Base-by-base conservation (phyloP, 2,329 filamentous ascomycete species). In the Oidium heveae region DNA sequence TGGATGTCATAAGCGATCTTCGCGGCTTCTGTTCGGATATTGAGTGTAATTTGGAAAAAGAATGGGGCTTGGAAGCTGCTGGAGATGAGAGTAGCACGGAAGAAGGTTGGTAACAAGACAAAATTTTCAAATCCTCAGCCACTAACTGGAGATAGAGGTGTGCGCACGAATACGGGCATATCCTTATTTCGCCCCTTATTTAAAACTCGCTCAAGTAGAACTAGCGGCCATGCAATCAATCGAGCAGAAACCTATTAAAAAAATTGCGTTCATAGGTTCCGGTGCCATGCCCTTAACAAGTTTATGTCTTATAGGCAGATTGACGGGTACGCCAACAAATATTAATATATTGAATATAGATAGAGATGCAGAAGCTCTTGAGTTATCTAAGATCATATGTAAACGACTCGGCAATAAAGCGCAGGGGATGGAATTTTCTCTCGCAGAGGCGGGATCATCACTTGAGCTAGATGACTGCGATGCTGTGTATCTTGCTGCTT, bases 161-260 rank as follows among this genome's bases (percentile, higher is more conserved):
- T 52, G 46, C 18, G 18, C 33, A n/a, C 59, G 62, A 4, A 62
- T 73, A 4, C 51, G 55, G n/a, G 56, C 56, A 2, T 75, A 75
- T 57, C 71, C 72, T 0, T 75, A 75, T 62, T 67, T 69, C 59
- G 55, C 63, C 9, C 74, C 74, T 61, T 75, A 75, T 59, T 57
- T 69, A 36, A 68, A 72, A 22, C 67, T 75, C 32, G 68, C 70
- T 0, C 66, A 66, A 15, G 65, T 74, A 41, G 73, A 75, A 60
- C 64, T 71, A 24, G 64, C 64, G 24, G 65, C 69, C 9, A 63
- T 74, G 4, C 57, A 63, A 13, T 64, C 68, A 4, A 68, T 68
- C 18, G 59, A 65, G 1, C 57, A 60, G 0, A 16, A 57, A n/a
- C 52, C 59, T 1, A 66, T 67, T 0, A 56, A 56, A 0, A 66